Base-by-base conservation (phyloP, 208 protist genomes). In the Leishmania turanica region DNA sequence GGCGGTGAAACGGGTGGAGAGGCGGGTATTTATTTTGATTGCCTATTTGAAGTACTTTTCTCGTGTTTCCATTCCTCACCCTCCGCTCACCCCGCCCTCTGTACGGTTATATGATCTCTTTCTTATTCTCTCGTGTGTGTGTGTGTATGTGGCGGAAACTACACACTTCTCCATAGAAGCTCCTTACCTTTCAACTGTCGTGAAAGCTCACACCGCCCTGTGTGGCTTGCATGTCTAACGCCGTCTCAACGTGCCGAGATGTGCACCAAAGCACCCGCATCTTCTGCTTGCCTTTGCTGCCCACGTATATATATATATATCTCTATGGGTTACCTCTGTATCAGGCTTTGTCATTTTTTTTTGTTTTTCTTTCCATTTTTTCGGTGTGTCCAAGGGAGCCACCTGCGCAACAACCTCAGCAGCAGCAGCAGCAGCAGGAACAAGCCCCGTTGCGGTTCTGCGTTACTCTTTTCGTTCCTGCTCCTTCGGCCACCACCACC, bases 291-390 rank as follows among this genome's bases (percentile, higher is more conserved):
- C 19, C 53, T 76, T 73, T 73, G 24, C 24, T 45, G 3, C 45
- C 19, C 9, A 17, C 45, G 7, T 54, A 5, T 45, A 8, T 49
- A 7, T 47, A 34, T 34, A 34, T 37, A 0, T 69, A 34, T 15
- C 1, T 71, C 19, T 37, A 1, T 47, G 21, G 21, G 9, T 11
- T 40, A 53, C 69, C 40, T 73, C 45, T 21, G 45, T 37, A 2
- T n/a, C 40, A 51, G 19, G 13, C 19, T 51, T 71, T 31, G 69
- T n/a, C 21, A 37, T 73, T n/a, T 54, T 34, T 34, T 31, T 73
- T 53, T 73, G n/a, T 54, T 34, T 70, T 73, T 34, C 51, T 54
- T 54, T 54, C 51, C 51, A 21, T 73, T 73, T 54, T 40, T 68
- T 66, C 11, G 3, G 5, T 62, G 2, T 17, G 3, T 27, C 24